Base-by-base conservation (phyloP, 495 filamentous ascomycete genomes). In the Neurospora terricola region DNA sequence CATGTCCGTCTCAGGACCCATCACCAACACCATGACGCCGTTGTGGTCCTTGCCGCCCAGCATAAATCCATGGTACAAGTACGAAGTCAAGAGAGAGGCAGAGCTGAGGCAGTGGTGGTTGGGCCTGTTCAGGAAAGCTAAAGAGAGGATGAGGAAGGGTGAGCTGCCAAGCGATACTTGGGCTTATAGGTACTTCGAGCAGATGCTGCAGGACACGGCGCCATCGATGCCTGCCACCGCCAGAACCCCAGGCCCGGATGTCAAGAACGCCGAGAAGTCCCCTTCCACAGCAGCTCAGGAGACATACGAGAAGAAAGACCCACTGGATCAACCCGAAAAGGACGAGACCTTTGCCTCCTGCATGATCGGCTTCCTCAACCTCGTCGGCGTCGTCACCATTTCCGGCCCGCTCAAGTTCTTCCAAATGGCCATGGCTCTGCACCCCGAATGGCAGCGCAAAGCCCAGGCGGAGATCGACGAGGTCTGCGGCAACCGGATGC, bases 391-490 rank as follows among this genome's bases (percentile, higher is more conserved):
- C 5, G 80, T 85, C 39, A 86, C 84, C 38, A 85, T 85, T 40
- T 81, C 81, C 21, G 83, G 83, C 16, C 84, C 84, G 18, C 74
- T 85, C 48, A 79, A 83, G 70, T 85, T 85, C 80, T 86, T 85
- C 78, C 75, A 84, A 69, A 83, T 85, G 83, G 84, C 84, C 38
- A 85, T 86, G 84, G 77, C 77, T 21, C 75, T 85, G 71, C 79
- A 85, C 70, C 84, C 84, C 0, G 78, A 84, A 73, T 85, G 84
- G 82, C 82, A 85, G 76, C 79, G 75, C 73, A 85, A 84, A 75
- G 81, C 82, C 10, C 88, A 90, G 73, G 85, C 84, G 42, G 89
- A 91, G 77, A 81, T 90, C n/a, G 89, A 90, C 75, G 78, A 82
- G 8, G 87, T 90, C 3, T 89, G 87, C 71, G 86, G 83, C 16